A percentile compares a stretch with the other conserved stretches of the same genome.
phyloP scores from a whole-genome alignment of 768 basidiomycete genomes.

The Panaeolus papilionaceus region DNA sequence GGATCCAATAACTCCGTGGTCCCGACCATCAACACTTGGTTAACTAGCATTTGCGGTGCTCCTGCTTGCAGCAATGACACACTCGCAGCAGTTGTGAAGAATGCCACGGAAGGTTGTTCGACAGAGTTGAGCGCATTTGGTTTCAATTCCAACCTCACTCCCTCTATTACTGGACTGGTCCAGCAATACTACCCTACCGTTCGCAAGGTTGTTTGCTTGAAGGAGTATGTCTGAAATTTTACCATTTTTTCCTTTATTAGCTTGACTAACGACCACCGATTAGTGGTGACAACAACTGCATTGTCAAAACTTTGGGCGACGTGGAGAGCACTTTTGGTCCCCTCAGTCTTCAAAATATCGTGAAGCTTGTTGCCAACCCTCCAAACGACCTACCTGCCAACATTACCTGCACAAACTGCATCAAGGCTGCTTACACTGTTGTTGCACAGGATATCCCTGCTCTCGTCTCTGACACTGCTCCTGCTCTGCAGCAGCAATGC shows the following conservation, averaged over 20 bases:
- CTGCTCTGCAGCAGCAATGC: slow-evolving; percentile 45
- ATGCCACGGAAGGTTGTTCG: slow-evolving; percentile 55
- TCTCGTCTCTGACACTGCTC: slow-evolving; percentile 33
- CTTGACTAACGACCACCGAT: slow-evolving; percentile 10
- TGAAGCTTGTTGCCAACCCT: slow-evolving; percentile 25
- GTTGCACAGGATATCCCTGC: slow-evolving; percentile 42
- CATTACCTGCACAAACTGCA: slow-evolving; percentile 58
- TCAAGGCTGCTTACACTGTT: slow-evolving; percentile 57
- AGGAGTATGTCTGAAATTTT: slow-evolving; percentile 55
- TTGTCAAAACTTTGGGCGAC: slow-evolving; percentile 60
- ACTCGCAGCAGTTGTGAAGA: slow-evolving; percentile 57
- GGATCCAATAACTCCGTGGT: slow-evolving; percentile 46
- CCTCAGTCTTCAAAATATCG: slow-evolving; percentile 41
- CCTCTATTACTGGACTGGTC: slow-evolving; percentile 43
- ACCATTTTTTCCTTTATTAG: neutral
- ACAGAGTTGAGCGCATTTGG: slow-evolving; percentile 42
- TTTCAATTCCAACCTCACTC: slow-evolving; percentile 29
- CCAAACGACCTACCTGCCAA: slow-evolving; percentile 36
- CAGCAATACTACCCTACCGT: slow-evolving; percentile 62
- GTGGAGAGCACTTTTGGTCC: slow-evolving; percentile 49
- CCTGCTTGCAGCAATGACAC: slow-evolving; percentile 64
- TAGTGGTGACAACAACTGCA: slow-evolving; percentile 53
- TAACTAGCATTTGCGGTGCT: slow-evolving; percentile 58
- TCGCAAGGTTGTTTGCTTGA: slow-evolving; percentile 63
- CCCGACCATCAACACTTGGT: slow-evolving; percentile 63